A percentile compares a stretch with the other conserved stretches of the same genome.
Evolutionary conservation across 495 filamentous ascomycete genomes (phyloP).

Genomic region (Neurospora sp.): DNA sequence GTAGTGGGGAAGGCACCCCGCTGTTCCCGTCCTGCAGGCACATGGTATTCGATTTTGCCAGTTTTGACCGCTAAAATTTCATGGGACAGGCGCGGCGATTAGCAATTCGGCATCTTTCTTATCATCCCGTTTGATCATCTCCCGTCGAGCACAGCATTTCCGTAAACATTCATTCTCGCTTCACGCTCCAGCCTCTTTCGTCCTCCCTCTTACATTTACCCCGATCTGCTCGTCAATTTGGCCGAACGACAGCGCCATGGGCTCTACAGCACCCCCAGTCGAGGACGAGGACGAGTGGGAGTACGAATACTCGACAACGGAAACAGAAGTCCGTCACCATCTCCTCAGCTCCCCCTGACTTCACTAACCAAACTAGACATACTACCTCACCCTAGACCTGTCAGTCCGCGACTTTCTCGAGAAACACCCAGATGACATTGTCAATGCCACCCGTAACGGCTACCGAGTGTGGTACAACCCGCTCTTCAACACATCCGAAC

Average conservation of each 20-base stretch:
- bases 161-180: neutral
- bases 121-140: neutral
- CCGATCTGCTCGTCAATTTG: too few relatives aligned
- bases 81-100: neutral
- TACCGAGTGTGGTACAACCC: slow-evolving; percentile 30
- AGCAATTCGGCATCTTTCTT: neutral
- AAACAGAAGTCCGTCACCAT: slow-evolving; percentile 36
- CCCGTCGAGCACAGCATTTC: neutral
- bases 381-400: slow-evolving; percentile 47
- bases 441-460: slow-evolving; percentile 20
- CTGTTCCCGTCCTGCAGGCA: neutral
- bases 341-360: neutral
- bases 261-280: neutral
- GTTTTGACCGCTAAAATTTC: slow-evolving; percentile 18
- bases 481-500: slow-evolving; percentile 18
- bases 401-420: slow-evolving; percentile 39
- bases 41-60: slow-evolving; percentile 10
- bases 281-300: slow-evolving; percentile 46
- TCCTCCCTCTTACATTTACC: neutral
- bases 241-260: neutral
- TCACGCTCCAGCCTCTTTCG: neutral
- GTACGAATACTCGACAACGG: slow-evolving; percentile 47
- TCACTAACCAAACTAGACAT: slow-evolving; percentile 27
- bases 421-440: slow-evolving; percentile 18
- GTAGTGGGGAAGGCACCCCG: slow-evolving; percentile 1